phyloP scores from a whole-genome alignment of 1,139 yeast species.

The Diutina rugosa region DNA sequence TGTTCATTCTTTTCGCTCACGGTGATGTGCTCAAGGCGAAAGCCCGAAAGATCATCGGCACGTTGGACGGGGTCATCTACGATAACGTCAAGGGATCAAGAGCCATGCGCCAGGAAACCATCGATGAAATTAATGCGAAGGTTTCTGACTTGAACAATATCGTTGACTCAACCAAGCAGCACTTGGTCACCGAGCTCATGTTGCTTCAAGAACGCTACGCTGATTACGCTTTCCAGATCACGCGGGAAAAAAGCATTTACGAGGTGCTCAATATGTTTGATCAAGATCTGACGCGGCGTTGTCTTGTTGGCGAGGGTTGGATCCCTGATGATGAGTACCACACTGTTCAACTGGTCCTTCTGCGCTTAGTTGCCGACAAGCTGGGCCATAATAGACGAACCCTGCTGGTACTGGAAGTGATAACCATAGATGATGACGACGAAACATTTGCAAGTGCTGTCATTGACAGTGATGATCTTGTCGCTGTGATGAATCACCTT shows the following conservation, averaged over 20 bases:
- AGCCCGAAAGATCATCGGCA: conserved; percentile 65
- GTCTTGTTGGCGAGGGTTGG: conserved; percentile 98
- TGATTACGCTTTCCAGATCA: conserved; percentile 29
- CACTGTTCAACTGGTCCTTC: background rate
- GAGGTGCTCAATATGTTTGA: conserved; percentile 70
- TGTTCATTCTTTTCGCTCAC: conserved; percentile 79
- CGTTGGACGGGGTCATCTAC: conserved; percentile 71
- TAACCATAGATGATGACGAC: conserved; percentile 1
- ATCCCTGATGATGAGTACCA: conserved; percentile 36
- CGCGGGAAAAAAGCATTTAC: conserved; percentile 65
- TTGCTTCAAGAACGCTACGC: conserved; percentile 44
- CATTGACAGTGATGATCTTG: background rate
- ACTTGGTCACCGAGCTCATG: conserved; percentile 61
- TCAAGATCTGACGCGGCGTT: conserved; percentile 74
- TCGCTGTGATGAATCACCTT: conserved; percentile 1
- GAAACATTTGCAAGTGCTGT: background rate
- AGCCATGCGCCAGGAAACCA: conserved; percentile 35
- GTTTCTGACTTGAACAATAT: conserved; percentile 39
- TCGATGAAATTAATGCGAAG: conserved; percentile 47
- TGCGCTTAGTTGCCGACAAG: background rate
- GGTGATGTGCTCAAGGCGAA: conserved; percentile 61
- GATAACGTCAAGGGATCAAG: conserved; percentile 46
- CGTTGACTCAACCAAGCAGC: conserved; percentile 54
- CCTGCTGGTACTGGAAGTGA: background rate
- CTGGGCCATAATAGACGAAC: background rate